Percentiles rank a stretch among this genome's conserved stretches.
phyloP scores from a whole-genome alignment of 1,284 basidiomycete species.

The Apiotrichum sp. region DNA sequence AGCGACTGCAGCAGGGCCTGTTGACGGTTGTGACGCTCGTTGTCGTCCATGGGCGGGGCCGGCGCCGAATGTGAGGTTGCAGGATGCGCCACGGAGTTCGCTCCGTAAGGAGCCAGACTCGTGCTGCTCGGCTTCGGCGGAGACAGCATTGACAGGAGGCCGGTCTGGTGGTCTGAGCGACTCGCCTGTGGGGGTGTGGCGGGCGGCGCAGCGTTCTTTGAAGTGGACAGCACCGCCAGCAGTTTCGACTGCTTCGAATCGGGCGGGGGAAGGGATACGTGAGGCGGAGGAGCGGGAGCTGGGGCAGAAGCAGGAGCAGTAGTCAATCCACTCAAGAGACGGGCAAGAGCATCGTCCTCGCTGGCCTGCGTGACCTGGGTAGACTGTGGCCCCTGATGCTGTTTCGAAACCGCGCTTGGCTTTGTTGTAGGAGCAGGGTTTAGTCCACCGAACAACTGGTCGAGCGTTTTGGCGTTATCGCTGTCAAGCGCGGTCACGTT shows the following conservation, averaged over 20 bases:
- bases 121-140: neutral
- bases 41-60: neutral
- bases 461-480: constrained; percentile 29
- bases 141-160: constrained; percentile 14
- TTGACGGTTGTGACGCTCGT: constrained; percentile 8
- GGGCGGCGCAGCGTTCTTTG: neutral
- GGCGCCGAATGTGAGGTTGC: neutral
- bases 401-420: no score
- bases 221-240: constrained; percentile 6
- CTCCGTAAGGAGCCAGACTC: neutral
- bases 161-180: constrained; percentile 10
- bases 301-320: neutral
- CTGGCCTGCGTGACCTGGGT: constrained; percentile 11
- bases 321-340: constrained; percentile 25
- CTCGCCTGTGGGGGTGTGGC: neutral
- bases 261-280: neutral
- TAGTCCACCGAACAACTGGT: constrained; percentile 29
- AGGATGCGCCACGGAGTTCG: neutral
- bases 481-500: constrained; percentile 11
- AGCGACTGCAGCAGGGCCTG: constrained; percentile 11
- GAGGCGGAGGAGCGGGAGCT: neutral
- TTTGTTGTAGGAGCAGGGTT: constrained; percentile 3
- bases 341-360: constrained; percentile 36
- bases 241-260: constrained; percentile 13
- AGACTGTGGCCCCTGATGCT: no score